Conservation (phyloP, 768 basidiomycete species). For the Lentinula aciculospora region DNA sequence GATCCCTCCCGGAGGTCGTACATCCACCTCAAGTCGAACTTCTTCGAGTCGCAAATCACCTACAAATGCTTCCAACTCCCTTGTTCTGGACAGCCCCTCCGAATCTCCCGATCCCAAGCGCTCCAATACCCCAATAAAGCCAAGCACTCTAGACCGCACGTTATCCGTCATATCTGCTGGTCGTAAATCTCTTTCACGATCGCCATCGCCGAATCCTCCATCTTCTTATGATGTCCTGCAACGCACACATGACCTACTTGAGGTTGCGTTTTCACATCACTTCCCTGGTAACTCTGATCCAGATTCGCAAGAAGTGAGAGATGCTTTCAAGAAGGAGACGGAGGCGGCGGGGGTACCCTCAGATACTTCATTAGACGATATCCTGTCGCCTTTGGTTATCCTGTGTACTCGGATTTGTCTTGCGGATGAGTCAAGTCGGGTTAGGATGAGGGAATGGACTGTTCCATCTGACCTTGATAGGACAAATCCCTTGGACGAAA, state of each 20-base stretch:
- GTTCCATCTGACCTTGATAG: constrained; percentile 81
- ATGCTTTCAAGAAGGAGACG: constrained; percentile 39
- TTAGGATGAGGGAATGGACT: constrained; percentile 59
- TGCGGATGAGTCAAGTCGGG: constrained; percentile 53
- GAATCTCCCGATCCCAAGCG: constrained; percentile 15
- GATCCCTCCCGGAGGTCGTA: constrained; percentile 14
- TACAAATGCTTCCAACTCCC: constrained; percentile 17
- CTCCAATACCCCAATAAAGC: constrained; percentile 21
- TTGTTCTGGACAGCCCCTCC: constrained; percentile 34
- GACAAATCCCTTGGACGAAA: constrained; percentile 64
- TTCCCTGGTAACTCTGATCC: constrained; percentile 60
- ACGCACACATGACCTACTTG: constrained; percentile 65
- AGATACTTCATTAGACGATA: constrained; percentile 67
- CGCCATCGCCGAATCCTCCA: constrained; percentile 35
- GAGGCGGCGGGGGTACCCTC: constrained; percentile 9
- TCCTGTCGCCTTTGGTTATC: constrained; percentile 69
- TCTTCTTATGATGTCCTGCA: constrained; percentile 44
- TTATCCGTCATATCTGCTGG: constrained; percentile 48
- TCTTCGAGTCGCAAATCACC: constrained; percentile 29
- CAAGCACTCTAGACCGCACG: constrained; percentile 53
- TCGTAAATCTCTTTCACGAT: constrained; percentile 45
- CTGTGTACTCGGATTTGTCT: constrained; percentile 68
- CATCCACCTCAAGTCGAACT: constrained; percentile 13
- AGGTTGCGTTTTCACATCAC: constrained; percentile 51
- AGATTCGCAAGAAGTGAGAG: constrained; percentile 59